Evolutionary conservation across 495 filamentous ascomycete genomes (phyloP).

Genomic region (Aspergillus mulundensis): DNA sequence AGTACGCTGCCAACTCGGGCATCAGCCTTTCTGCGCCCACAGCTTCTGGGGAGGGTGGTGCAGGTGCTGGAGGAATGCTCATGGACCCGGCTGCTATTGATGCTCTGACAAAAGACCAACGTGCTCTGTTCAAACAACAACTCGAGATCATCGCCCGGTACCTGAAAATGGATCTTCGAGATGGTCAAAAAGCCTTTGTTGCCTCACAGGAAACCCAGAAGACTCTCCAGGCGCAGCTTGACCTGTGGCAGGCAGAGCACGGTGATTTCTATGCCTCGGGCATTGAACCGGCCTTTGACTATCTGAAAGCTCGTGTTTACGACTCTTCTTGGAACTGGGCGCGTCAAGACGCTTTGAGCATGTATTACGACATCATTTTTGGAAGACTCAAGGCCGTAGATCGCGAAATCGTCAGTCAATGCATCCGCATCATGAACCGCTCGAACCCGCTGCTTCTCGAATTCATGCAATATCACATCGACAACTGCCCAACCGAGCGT

Average conservation of each 20-base stretch:
- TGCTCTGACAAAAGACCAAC: constrained; percentile 93
- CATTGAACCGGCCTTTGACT: constrained; percentile 90
- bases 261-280: constrained; percentile 93
- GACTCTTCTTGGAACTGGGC: constrained; percentile 99
- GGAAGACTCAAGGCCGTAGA: constrained; percentile 89
- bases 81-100: constrained; percentile 98
- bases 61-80: constrained; percentile 78
- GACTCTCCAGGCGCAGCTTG: constrained; percentile 84
- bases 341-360: constrained; percentile 91
- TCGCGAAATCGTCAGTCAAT: constrained; percentile 95
- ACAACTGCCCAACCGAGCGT: constrained; percentile 93
- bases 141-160: constrained; percentile 92
- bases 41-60: constrained; percentile 70
- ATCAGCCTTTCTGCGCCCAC: constrained; percentile 76
- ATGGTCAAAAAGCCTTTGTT: constrained; percentile 89
- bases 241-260: constrained; percentile 92
- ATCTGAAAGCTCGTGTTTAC: constrained; percentile 91
- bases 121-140: constrained; percentile 93
- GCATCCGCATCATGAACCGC: constrained; percentile 98
- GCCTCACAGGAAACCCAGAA: constrained; percentile 77
- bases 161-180: constrained; percentile 91
- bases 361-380: constrained; percentile 99
- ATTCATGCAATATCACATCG: constrained; percentile 99
- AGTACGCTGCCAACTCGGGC: constrained; percentile 82
- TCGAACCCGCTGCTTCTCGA: constrained; percentile 93